A percentile compares a stretch with the other conserved stretches of the same genome.
phyloP scores from a whole-genome alignment of 176 grass and related monocot genomes.

The Aegilops speltoides region DNA sequence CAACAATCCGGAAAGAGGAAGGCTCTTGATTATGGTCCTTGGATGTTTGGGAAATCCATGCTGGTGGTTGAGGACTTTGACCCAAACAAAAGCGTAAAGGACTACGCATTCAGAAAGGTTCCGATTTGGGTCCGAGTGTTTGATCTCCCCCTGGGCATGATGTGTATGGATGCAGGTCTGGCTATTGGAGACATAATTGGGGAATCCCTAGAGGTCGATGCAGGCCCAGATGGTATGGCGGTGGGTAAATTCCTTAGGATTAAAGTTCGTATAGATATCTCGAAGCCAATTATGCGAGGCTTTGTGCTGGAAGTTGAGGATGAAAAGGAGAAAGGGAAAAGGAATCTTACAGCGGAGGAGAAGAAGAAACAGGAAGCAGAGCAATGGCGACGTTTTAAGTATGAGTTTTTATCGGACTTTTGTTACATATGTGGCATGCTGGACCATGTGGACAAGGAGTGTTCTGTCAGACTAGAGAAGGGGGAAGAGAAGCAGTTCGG shows the following conservation, averaged over 20 bases:
- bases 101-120: background rate
- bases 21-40: no score
- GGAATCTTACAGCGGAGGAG: background rate
- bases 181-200: background rate
- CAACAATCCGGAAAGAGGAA: no score
- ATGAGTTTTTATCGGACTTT: background rate
- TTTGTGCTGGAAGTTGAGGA: background rate
- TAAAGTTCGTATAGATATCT: background rate
- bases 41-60: no score
- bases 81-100: no score
- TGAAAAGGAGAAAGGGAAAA: background rate
- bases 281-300: background rate
- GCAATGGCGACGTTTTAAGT: background rate
- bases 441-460: no score
- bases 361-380: background rate
- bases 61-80: no score
- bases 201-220: background rate
- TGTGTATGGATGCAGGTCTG: background rate
- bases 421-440: background rate
- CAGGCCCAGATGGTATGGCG: background rate
- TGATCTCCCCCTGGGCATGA: background rate
- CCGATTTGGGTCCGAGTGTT: background rate
- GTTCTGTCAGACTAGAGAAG: no score
- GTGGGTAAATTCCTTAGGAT: background rate
- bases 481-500: no score